Percentiles rank a stretch among this genome's conserved stretches.
phyloP scores from a whole-genome alignment of 2,329 filamentous ascomycete species.

The Alternaria viburni region DNA sequence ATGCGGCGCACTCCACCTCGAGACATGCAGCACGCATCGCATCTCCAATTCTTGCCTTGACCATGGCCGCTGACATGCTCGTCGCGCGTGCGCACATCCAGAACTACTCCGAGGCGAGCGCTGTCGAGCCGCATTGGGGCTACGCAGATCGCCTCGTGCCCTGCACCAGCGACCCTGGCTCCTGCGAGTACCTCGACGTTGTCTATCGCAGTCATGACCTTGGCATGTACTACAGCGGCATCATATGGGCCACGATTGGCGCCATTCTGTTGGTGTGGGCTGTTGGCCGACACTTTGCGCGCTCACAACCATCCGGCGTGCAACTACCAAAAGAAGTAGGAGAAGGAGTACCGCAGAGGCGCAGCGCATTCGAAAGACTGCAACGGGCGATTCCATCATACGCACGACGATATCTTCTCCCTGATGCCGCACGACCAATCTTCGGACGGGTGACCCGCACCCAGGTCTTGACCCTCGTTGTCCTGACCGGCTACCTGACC shows the following conservation, averaged over 20 bases:
- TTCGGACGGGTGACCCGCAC: conserved; percentile 73
- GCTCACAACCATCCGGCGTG: conserved; percentile 35
- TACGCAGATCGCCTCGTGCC: conserved; percentile 62
- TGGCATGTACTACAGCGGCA: conserved; percentile 63
- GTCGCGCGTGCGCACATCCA: conserved; percentile 50
- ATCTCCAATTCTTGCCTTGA: conserved; percentile 16
- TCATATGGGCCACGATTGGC: conserved; percentile 62
- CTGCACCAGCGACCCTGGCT: conserved; percentile 64
- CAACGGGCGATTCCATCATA: conserved; percentile 50
- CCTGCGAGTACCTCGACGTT: conserved; percentile 64
- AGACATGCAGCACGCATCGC: not conserved
- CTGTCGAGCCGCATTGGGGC: conserved; percentile 61
- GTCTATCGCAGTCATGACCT: conserved; percentile 62
- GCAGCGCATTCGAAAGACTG: conserved; percentile 31
- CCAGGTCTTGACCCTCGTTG: conserved; percentile 67
- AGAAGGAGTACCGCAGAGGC: conserved; percentile 31
- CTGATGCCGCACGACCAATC: conserved; percentile 62
- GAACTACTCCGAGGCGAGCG: conserved; percentile 49
- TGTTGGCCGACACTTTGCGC: conserved; percentile 41
- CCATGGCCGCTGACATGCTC: conserved; percentile 29
- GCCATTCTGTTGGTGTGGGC: conserved; percentile 56
- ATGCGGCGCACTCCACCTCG: not conserved
- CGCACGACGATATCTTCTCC: conserved; percentile 63
- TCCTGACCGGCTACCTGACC: conserved; percentile 67
- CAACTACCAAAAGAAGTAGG: conserved; percentile 26